Evolutionary conservation across 345 rosid genomes (phyloP), one percentile per base, ranked within the genome.

Genomic region (Brassica carinata): DNA sequence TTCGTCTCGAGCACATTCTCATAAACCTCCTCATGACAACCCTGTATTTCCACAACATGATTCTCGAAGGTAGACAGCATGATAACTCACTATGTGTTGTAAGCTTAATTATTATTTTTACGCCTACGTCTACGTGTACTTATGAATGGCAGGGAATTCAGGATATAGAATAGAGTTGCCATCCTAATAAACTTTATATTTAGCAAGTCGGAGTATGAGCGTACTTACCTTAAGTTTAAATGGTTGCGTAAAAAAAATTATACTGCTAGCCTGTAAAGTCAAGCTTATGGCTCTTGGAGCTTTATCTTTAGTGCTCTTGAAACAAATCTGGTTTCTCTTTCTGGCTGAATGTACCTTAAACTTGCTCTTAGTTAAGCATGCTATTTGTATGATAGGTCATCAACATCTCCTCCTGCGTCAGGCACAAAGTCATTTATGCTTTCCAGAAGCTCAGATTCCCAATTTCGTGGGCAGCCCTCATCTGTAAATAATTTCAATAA

Each of bases 41-140:
- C 38, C 68, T 6, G 73, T 66, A 74, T 76, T 86, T 79, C 30
- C 68, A 74, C 86, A 78, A 64, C 81, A 77, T 61, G 84, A 87
- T 34, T 80, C 87, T 69, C 84, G 73, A 75, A 90, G 93, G 94
- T 89, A 84, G 75, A 64, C 71, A 33, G 53, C 81, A 68, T 73
- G 64, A 77, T 64, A 72, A 48, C 68, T 58, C 62, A 30, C 30
- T 38, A 1, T 33, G 40, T 63, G 66, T 69, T 62, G 66, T 48
- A 74, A 68, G 62, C 73, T 58, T 67, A 40, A 40, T 19, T 61
- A 9, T 59, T 45, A 67, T 40, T 36, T 73, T 58, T 79, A 4
- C 10, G n/a, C 8, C 38, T 19, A 19, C 23, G 23, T 19, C 15
- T 5, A 43, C 14, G 8, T 63, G 72, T 18, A 69, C 33, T 18